Conservation (phyloP, 2,329 filamentous ascomycete genomes). For the Scytalidium sp. region DNA sequence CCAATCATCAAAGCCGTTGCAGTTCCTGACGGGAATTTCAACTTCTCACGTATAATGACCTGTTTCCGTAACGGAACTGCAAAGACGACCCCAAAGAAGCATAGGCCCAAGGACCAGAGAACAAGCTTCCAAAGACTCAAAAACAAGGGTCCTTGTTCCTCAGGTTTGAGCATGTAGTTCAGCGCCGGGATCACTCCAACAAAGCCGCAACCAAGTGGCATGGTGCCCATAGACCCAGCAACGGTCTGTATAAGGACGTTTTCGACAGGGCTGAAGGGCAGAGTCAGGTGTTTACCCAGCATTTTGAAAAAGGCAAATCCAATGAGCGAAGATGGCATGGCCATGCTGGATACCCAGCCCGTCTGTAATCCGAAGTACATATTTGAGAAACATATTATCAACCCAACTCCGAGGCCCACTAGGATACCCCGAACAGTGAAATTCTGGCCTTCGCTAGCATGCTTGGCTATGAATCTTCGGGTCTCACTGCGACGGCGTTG, state of each 20-base stretch:
- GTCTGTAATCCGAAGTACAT: conserved; percentile 98
- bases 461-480: conserved; percentile 22
- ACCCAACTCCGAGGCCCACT: conserved; percentile 79
- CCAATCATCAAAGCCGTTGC: conserved; percentile 92
- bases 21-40: conserved; percentile 94
- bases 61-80: conserved; percentile 87
- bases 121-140: conserved; percentile 75
- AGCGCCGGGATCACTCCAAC: conserved; percentile 92
- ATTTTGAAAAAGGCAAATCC: conserved; percentile 92
- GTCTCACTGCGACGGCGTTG: conserved; percentile 23
- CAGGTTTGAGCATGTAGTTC: conserved; percentile 74
- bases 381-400: conserved; percentile 93
- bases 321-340: conserved; percentile 88
- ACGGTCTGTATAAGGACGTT: conserved; percentile 97
- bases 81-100: conserved; percentile 96
- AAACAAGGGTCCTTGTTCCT: conserved; percentile 75
- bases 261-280: conserved; percentile 90
- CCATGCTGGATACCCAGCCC: conserved; percentile 79
- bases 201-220: conserved; percentile 94
- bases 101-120: conserved; percentile 88
- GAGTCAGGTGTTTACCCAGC: conserved; percentile 66
- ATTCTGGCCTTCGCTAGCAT: conserved; percentile 48
- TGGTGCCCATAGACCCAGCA: conserved; percentile 90
- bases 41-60: conserved; percentile 87
- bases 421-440: conserved; percentile 81